Base-by-base conservation (phyloP, 805 yeast genomes). In the Torulaspora indica region DNA sequence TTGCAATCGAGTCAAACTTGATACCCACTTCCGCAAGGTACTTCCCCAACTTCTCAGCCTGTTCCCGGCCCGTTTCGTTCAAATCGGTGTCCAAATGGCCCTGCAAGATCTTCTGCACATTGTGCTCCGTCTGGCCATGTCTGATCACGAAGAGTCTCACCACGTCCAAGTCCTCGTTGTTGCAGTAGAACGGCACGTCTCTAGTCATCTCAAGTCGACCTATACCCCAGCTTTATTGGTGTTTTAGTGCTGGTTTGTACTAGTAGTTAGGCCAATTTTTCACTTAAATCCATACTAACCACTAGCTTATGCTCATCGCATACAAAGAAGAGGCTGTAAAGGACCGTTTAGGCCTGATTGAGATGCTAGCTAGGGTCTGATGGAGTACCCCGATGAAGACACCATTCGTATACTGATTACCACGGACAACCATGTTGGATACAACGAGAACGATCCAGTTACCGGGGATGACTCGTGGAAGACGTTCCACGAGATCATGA, bases 351-450 rank as follows among this genome's bases (percentile, higher is more conserved):
- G 27, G 27, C 20, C 27, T 25, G 35, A 24, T 14, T 15, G 36
- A 25, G 10, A 29, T 31, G 35, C 14, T 14, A 14, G 14, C 24
- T 13, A 17, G 23, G 22, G 14, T 22, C 43, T 47, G 38, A 56
- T 60, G 55, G 57, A 58, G 8, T 49, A 52, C 27, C 67, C 68
- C 6, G 63, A 55, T 48, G 61, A 58, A 5, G 78, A 86, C 61
- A 87, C 95, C 0, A 77, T 90, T 13, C 69, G 85, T 18, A 76
- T 93, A 14, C 76, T 93, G 25, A 66, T 93, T 25, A 88, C 98
- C 2, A 89, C 98, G 1, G 98, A 93, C 59, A 93, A 93, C 60
- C 98, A 93, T 70, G 95, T 93, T 14, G 98, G 98, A 1, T 90
- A 82, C 61, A 79, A 80, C 47, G 98, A 93, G 60, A 77, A 76